phyloP scores from a whole-genome alignment of 495 filamentous ascomycete species.

The Aspergillus avenaceus region DNA sequence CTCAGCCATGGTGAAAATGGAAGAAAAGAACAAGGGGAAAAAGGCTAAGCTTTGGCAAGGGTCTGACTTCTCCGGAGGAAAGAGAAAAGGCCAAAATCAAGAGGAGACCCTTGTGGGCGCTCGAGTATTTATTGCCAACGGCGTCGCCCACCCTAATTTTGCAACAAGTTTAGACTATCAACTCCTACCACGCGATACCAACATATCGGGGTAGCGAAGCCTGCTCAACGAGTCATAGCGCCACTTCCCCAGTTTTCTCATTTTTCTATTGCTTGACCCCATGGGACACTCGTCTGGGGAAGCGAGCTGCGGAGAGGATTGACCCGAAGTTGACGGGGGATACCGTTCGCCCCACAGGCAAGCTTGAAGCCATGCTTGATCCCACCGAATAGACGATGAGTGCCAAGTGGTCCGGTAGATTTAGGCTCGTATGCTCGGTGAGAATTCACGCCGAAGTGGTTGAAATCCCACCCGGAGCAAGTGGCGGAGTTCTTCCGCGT shows the following conservation, averaged over 20 bases:
- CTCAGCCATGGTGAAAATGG: conserved; percentile 3
- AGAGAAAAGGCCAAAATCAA: neutral
- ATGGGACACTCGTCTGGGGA: neutral
- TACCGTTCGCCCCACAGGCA: neutral
- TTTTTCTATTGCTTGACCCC: neutral
- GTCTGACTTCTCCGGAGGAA: neutral
- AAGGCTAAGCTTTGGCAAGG: neutral
- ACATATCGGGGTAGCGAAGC: neutral
- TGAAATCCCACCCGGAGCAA: neutral
- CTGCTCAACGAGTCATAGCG: neutral
- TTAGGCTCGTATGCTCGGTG: neutral
- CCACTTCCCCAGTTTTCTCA: neutral
- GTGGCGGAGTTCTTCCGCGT: conserved; percentile 1
- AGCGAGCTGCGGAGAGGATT: neutral
- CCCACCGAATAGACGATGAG: neutral
- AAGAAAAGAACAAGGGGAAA: neutral
- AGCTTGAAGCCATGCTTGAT: neutral
- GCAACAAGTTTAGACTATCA: neutral
- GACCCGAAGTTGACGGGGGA: neutral
- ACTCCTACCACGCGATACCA: neutral
- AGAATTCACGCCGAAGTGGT: neutral
- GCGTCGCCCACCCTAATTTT: neutral
- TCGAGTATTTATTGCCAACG: neutral
- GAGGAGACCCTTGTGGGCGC: too few species aligned
- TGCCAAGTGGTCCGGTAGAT: neutral